These are phyloP conservation scores for Sideroxylon spinosum DNA, from an alignment of 179 eudicot species.

Conservation along the genomic window DNA sequence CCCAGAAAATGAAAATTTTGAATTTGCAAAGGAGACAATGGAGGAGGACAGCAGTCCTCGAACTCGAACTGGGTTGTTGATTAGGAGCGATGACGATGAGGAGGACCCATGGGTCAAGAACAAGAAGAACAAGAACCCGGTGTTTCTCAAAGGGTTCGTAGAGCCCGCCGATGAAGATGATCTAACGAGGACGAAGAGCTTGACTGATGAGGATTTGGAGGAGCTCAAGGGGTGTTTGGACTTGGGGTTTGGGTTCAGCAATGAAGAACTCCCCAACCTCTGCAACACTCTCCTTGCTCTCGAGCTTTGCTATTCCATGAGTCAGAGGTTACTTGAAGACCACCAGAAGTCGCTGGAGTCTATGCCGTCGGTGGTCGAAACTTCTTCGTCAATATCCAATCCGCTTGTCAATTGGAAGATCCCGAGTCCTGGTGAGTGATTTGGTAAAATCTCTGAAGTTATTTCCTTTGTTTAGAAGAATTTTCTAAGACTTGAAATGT, in stretches of 20 bases:
- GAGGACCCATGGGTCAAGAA: slow-evolving; percentile 5
- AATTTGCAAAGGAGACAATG: neutral
- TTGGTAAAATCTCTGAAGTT: no score
- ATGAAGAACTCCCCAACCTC: slow-evolving; percentile 65
- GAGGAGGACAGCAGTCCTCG: slow-evolving; percentile 2
- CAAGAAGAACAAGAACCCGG: slow-evolving; percentile 27
- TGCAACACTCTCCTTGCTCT: slow-evolving; percentile 63
- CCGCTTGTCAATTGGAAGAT: slow-evolving; percentile 72
- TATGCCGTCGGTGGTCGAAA: slow-evolving; percentile 26
- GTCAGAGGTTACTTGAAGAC: slow-evolving; percentile 56
- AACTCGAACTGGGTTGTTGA: neutral
- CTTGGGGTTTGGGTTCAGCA: slow-evolving; percentile 65
- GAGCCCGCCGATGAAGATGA: slow-evolving; percentile 41
- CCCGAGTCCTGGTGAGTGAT: slow-evolving; percentile 64
- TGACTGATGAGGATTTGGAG: slow-evolving; percentile 62
- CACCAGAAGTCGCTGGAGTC: slow-evolving; percentile 27
- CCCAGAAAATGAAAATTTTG: neutral
- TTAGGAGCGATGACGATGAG: neutral
- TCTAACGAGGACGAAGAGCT: slow-evolving; percentile 46
- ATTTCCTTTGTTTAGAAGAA: neutral
- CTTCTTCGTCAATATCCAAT: slow-evolving; percentile 38
- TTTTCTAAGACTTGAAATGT: no score
- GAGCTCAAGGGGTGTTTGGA: slow-evolving; percentile 68
- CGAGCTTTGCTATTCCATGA: slow-evolving; percentile 68
- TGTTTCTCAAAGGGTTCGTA: slow-evolving; percentile 50